These are phyloP conservation scores for Hydnomerulius pinastri DNA, from an alignment of 768 basidiomycete genomes.

Conservation along the genomic window DNA sequence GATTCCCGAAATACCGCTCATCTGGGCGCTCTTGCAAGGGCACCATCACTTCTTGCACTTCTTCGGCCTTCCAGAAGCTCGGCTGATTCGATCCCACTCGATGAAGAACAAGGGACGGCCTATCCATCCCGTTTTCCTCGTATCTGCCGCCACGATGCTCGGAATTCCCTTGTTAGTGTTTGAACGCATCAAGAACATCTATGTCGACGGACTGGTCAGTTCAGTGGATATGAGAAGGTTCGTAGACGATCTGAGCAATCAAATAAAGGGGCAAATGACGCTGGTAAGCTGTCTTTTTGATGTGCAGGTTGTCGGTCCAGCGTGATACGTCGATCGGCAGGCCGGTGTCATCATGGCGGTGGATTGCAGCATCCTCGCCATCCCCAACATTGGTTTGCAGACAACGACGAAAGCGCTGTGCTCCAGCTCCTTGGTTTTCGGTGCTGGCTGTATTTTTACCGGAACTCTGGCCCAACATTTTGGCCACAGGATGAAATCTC, in stretches of 20 bases:
- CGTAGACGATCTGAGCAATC: background rate
- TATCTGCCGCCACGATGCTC: background rate
- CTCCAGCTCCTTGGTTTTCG: no score
- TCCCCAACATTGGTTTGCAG: background rate
- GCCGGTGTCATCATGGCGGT: background rate
- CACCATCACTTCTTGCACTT: background rate
- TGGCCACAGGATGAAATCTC: no score
- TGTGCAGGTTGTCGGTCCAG: background rate
- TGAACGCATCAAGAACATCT: background rate
- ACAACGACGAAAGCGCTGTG: conserved; percentile 13
- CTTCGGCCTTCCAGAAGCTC: background rate
- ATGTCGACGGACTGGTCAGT: background rate
- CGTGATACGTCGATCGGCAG: no score
- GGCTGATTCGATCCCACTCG: background rate
- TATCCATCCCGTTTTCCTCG: background rate
- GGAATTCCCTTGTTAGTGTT: background rate
- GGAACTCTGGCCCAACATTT: no score
- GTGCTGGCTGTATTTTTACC: no score
- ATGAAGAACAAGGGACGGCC: background rate
- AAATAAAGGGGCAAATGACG: background rate
- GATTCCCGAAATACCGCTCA: background rate
- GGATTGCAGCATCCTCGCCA: background rate
- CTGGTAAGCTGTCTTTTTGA: background rate
- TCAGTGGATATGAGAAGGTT: background rate
- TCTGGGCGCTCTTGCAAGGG: background rate